A percentile compares a stretch with the other conserved stretches of the same genome.
Conservation (phyloP, 176 grass and related monocot genomes). For the Bonia amplexicaulis region DNA sequence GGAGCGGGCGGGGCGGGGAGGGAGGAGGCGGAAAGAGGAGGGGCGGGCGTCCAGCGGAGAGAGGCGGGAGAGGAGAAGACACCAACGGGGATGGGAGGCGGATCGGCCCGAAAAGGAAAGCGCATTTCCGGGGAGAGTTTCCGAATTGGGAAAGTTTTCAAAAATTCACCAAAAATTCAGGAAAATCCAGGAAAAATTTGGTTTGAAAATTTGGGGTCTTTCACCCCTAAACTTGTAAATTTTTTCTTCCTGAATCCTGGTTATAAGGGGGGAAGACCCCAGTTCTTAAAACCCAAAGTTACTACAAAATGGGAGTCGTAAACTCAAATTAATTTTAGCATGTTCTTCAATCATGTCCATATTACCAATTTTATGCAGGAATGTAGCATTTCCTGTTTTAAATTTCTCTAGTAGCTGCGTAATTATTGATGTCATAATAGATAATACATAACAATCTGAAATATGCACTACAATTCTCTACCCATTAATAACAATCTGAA, state of each 20-base stretch:
- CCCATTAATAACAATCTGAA: neutral
- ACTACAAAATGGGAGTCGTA: neutral
- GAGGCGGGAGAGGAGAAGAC: no score
- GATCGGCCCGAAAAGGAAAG: no score
- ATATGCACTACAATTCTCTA: neutral
- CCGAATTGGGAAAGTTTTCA: no score
- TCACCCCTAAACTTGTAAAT: neutral
- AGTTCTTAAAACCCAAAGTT: neutral
- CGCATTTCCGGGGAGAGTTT: no score
- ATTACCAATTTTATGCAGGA: neutral
- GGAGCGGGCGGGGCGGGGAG: no score
- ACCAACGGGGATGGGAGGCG: no score
- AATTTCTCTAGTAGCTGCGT: neutral
- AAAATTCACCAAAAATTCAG: no score
- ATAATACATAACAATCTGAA: neutral
- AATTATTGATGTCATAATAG: neutral
- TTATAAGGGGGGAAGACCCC: neutral
- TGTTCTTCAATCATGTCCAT: neutral
- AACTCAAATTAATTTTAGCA: neutral
- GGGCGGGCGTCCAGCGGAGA: no score
- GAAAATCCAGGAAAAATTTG: no score
- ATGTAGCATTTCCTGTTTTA: neutral
- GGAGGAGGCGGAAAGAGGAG: no score
- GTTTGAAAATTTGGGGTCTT: no score
- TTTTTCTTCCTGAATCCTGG: neutral